phyloP scores from a whole-genome alignment of 495 filamentous ascomycete species.

The Annulohypoxylon moriforme region DNA sequence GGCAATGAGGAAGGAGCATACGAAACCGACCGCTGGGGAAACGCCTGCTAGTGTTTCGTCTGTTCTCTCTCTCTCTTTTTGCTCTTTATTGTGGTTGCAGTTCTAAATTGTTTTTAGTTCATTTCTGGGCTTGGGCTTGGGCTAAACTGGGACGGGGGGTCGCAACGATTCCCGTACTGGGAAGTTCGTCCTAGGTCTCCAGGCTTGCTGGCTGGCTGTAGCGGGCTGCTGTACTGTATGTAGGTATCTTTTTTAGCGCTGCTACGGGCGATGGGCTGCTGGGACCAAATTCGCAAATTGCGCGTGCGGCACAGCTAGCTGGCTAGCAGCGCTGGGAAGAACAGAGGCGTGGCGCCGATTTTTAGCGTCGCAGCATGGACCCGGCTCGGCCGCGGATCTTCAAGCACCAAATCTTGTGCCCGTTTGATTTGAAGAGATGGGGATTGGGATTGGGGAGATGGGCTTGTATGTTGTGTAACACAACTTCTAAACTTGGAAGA shows the following conservation, averaged over 20 bases:
- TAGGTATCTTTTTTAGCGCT: neutral
- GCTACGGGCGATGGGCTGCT: neutral
- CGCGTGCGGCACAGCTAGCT: slow-evolving; percentile 39
- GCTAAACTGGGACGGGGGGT: neutral
- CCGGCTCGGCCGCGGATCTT: slow-evolving; percentile 41
- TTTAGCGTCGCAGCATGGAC: slow-evolving; percentile 41
- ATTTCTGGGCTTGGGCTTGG: neutral
- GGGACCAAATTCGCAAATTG: slow-evolving; percentile 28
- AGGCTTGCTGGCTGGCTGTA: neutral
- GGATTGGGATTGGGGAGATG: neutral
- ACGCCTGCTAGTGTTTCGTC: neutral
- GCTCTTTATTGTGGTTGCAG: neutral
- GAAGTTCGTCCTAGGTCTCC: slow-evolving; percentile 5
- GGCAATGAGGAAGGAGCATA: slow-evolving; percentile 40
- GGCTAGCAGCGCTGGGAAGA: neutral
- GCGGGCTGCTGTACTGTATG: too few relatives aligned
- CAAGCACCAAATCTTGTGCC: neutral
- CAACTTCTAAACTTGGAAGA: too few relatives aligned
- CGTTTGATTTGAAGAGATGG: too few relatives aligned
- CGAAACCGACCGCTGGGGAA: slow-evolving; percentile 28
- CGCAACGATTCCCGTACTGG: slow-evolving; percentile 1
- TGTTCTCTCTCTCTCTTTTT: too few relatives aligned
- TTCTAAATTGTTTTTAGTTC: neutral
- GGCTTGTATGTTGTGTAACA: slow-evolving; percentile 36
- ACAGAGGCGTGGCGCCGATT: slow-evolving; percentile 10